Evolutionary conservation across 257 asterid species (phyloP).

Genomic region (Ilex asprella): DNA sequence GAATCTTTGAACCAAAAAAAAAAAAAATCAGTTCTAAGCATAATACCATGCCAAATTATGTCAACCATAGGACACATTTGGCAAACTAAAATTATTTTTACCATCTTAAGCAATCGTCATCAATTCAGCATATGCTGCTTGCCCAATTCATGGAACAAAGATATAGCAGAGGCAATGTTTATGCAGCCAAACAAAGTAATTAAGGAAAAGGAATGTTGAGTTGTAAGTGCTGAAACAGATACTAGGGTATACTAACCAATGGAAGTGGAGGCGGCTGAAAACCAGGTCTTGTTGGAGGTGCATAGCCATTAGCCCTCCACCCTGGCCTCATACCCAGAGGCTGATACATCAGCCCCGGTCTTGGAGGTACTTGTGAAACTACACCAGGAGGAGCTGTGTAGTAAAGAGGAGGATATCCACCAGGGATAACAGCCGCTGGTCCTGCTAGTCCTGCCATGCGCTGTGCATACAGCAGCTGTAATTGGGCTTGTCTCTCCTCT

Average conservation of each 20-base stretch:
- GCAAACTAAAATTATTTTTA: not conserved
- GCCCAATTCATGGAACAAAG: not conserved
- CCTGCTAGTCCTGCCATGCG: slow-evolving; percentile 48
- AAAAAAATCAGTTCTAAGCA: not conserved
- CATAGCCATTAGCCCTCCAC: slow-evolving; percentile 59
- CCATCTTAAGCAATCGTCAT: not conserved
- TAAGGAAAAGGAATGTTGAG: not conserved
- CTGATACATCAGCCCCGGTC: slow-evolving; percentile 49
- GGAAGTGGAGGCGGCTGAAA: slow-evolving; percentile 48
- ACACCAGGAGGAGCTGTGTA: slow-evolving; percentile 42
- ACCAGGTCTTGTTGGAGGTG: slow-evolving; percentile 37
- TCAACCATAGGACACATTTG: not conserved
- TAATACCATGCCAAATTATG: not conserved
- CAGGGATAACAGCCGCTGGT: slow-evolving; percentile 44
- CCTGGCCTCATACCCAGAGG: slow-evolving; percentile 52
- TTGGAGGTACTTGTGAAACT: slow-evolving; percentile 46
- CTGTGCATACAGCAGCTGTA: slow-evolving; percentile 54
- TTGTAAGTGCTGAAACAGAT: slow-evolving; percentile 5
- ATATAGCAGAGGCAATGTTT: not conserved
- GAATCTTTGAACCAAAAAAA: slow-evolving; percentile 27
- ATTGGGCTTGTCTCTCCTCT: slow-evolving; percentile 69
- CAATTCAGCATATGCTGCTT: not conserved
- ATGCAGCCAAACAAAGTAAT: not conserved
- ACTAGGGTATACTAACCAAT: slow-evolving; percentile 38
- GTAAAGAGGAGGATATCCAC: slow-evolving; percentile 61